phyloP scores from a whole-genome alignment of 495 filamentous ascomycete species.

The Articulospora tetracladia region DNA sequence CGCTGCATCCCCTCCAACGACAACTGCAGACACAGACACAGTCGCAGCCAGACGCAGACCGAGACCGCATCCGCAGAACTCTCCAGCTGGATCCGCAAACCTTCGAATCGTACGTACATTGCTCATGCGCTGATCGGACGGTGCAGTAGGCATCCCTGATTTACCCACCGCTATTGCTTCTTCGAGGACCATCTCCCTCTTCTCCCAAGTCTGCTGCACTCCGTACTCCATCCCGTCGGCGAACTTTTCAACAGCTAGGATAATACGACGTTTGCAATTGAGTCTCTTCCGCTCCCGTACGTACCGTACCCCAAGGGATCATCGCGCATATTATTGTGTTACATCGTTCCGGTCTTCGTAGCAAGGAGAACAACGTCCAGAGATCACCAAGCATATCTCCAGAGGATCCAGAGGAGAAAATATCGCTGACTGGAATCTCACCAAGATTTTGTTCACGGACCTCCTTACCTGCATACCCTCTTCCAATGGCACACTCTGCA shows the following conservation, averaged over 20 bases:
- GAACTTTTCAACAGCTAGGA: not conserved
- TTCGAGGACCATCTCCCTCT: not conserved
- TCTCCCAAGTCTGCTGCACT: not conserved
- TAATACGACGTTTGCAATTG: no score
- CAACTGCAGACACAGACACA: no score
- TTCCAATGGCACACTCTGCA: conserved; percentile 17
- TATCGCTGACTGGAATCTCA: not conserved
- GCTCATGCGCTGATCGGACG: not conserved
- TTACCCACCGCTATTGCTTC: not conserved
- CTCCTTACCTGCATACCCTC: conserved; percentile 10
- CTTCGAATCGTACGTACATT: not conserved
- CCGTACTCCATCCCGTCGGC: not conserved
- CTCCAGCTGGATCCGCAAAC: not conserved
- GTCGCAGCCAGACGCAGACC: no score
- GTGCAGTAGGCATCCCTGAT: not conserved
- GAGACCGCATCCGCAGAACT: no score
- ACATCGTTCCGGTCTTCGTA: no score
- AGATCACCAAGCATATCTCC: no score
- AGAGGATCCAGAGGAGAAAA: not conserved
- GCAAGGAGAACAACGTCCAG: no score
- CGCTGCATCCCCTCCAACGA: not conserved
- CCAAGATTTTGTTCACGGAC: not conserved
- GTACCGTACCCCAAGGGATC: no score
- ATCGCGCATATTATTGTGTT: no score
- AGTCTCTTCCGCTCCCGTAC: no score